Percentiles rank a stretch among this genome's conserved stretches.
phyloP scores from a whole-genome alignment of 257 asterid species.

The Gynochthodes officinalis region DNA sequence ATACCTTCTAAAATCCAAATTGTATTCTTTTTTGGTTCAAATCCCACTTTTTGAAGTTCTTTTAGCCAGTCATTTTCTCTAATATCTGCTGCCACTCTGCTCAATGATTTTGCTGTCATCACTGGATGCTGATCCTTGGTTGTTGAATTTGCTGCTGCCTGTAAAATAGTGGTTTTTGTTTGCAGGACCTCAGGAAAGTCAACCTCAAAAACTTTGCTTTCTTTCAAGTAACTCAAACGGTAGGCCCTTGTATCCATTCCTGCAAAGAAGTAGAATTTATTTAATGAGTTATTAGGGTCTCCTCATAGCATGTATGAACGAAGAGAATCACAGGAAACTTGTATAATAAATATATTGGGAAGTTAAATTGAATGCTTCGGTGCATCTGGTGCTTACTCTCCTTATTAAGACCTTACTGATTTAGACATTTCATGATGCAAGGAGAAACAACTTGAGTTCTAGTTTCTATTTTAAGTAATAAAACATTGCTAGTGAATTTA shows the following conservation, averaged over 20 bases:
- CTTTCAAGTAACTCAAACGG: conserved; percentile 78
- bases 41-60: conserved; percentile 81
- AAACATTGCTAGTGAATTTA: not conserved
- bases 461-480: not conserved
- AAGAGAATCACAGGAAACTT: not conserved
- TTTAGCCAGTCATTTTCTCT: conserved; percentile 80
- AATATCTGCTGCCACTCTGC: conserved; percentile 88
- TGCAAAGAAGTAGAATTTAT: conserved; percentile 39
- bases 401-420: not conserved
- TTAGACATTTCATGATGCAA: not conserved
- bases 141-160: conserved; percentile 60
- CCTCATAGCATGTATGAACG: not conserved
- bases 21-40: conserved; percentile 59
- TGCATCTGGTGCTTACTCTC: not conserved
- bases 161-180: conserved; percentile 63
- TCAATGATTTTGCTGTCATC: conserved; percentile 69
- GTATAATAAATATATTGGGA: not conserved
- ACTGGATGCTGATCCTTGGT: conserved; percentile 49
- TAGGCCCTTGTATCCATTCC: conserved; percentile 96
- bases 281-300: not conserved
- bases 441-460: not conserved
- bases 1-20: conserved; percentile 92
- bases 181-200: conserved; percentile 82
- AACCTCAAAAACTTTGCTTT: conserved; percentile 77
- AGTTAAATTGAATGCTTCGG: not conserved